Percentiles rank a stretch among this genome's conserved stretches.
phyloP scores from a whole-genome alignment of 805 yeast genomes.

The Hyphopichia homilentoma region DNA sequence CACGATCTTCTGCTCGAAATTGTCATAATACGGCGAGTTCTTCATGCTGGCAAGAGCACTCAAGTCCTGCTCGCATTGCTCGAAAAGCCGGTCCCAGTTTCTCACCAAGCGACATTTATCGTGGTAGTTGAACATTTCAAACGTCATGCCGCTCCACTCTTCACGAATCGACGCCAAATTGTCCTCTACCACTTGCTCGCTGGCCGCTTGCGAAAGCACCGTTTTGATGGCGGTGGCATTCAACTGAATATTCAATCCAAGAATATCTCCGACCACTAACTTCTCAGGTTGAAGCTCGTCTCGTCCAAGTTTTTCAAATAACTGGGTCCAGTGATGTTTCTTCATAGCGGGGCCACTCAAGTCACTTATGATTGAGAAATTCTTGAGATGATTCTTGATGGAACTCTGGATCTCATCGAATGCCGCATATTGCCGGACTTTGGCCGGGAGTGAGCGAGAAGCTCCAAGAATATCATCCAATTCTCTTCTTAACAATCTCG shows the following conservation, averaged over 20 bases:
- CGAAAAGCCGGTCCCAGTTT: slow-evolving; percentile 65
- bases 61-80: slow-evolving; percentile 56
- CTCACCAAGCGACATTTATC: slow-evolving; percentile 53
- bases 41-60: slow-evolving; percentile 66
- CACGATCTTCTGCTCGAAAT: slow-evolving; percentile 56
- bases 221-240: slow-evolving; percentile 47
- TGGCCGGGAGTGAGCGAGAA: slow-evolving; percentile 52
- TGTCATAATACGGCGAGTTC: slow-evolving; percentile 56
- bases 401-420: slow-evolving; percentile 53
- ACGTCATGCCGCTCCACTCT: slow-evolving; percentile 52
- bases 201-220: slow-evolving; percentile 60
- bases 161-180: slow-evolving; percentile 47
- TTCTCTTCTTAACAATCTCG: slow-evolving; percentile 40
- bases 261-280: slow-evolving; percentile 55
- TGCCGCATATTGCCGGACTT: slow-evolving; percentile 64
- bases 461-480: slow-evolving; percentile 48
- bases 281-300: slow-evolving; percentile 14
- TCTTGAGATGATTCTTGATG: slow-evolving; percentile 39
- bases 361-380: slow-evolving; percentile 36
- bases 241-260: slow-evolving; percentile 48
- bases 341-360: slow-evolving; percentile 56
- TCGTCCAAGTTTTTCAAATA: slow-evolving; percentile 35
- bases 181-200: slow-evolving; percentile 64
- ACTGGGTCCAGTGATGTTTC: slow-evolving; percentile 61
- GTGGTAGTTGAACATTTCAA: slow-evolving; percentile 53